These are phyloP conservation scores for Lolium perenne DNA, from an alignment of 176 grass and related monocot genomes.

Conservation along the genomic window DNA sequence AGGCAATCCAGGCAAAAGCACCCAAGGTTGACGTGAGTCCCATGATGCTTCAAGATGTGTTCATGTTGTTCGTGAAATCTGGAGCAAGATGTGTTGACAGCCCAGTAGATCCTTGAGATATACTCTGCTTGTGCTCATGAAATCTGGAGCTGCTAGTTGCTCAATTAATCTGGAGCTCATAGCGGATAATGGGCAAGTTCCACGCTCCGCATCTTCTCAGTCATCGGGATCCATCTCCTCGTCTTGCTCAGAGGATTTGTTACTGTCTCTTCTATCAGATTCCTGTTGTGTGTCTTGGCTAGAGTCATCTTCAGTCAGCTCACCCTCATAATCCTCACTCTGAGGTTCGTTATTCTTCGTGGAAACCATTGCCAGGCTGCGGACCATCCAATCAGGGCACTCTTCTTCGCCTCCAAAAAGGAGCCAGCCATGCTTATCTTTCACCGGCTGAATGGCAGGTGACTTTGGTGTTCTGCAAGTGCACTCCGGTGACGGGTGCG, in stretches of 20 bases:
- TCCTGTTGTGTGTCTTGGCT: slow-evolving; percentile 48
- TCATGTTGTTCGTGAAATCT: neutral
- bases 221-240: slow-evolving; percentile 99
- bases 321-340: slow-evolving; percentile 73
- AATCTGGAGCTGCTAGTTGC: slow-evolving; percentile 25
- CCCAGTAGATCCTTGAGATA: slow-evolving; percentile 24
- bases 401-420: slow-evolving; percentile 68
- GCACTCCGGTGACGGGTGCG: slow-evolving; percentile 83
- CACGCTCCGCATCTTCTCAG: slow-evolving; percentile 43
- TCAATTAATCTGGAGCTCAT: slow-evolving; percentile 35
- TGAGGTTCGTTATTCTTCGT: slow-evolving; percentile 54
- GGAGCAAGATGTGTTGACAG: neutral
- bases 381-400: slow-evolving; percentile 79
- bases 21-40: neutral
- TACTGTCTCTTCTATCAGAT: slow-evolving; percentile 67
- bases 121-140: neutral
- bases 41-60: slow-evolving; percentile 20
- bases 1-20: slow-evolving; percentile 30
- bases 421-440: slow-evolving; percentile 36
- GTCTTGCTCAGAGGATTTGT: slow-evolving; percentile 72
- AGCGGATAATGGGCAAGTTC: slow-evolving; percentile 36
- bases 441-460: slow-evolving; percentile 31
- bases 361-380: slow-evolving; percentile 38
- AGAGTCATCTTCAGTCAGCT: slow-evolving; percentile 69
- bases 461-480: slow-evolving; percentile 64